Evolutionary conservation across 2,329 filamentous ascomycete genomes (phyloP).

Genomic region (Ophiostoma himal-ulmi): DNA sequence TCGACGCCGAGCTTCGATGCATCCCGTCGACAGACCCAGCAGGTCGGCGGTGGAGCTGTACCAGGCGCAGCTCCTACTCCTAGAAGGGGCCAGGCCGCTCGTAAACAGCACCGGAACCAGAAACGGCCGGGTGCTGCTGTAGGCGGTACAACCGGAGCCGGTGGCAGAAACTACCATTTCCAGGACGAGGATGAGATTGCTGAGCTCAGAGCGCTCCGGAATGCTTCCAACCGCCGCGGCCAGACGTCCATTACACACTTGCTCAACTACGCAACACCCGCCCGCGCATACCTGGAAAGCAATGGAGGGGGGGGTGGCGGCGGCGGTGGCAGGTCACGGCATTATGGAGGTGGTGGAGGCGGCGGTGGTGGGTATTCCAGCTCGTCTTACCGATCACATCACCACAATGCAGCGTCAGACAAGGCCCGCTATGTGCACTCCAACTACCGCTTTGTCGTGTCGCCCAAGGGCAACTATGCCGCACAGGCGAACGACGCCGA

Average conservation of each 20-base stretch:
- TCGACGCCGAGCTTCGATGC: slow-evolving; percentile 40
- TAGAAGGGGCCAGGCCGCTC: slow-evolving; percentile 68
- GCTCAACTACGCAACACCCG: slow-evolving; percentile 81
- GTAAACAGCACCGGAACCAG: slow-evolving; percentile 79
- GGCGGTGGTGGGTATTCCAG: slow-evolving; percentile 38
- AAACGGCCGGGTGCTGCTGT: slow-evolving; percentile 53
- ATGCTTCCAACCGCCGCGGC: slow-evolving; percentile 67
- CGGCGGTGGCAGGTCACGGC: slow-evolving; percentile 35
- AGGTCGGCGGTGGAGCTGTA: slow-evolving; percentile 32
- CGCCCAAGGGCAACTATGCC: slow-evolving; percentile 71
- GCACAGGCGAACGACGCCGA: slow-evolving; percentile 81
- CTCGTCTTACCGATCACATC: slow-evolving; percentile 62
- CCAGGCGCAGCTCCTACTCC: slow-evolving; percentile 42
- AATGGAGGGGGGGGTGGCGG: slow-evolving; percentile 34
- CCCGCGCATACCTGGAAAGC: slow-evolving; percentile 55
- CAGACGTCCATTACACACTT: slow-evolving; percentile 97
- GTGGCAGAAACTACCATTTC: slow-evolving; percentile 38
- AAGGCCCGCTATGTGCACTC: slow-evolving; percentile 89
- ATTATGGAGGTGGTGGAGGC: slow-evolving; percentile 42
- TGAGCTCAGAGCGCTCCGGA: slow-evolving; percentile 60
- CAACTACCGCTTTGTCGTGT: slow-evolving; percentile 95
- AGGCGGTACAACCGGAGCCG: not conserved
- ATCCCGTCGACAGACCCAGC: slow-evolving; percentile 35
- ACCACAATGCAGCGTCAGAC: slow-evolving; percentile 67
- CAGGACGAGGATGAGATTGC: slow-evolving; percentile 83